Evolutionary conservation across 2,329 filamentous ascomycete genomes (phyloP).

Genomic region (Colletotrichum lindemuthianum): DNA sequence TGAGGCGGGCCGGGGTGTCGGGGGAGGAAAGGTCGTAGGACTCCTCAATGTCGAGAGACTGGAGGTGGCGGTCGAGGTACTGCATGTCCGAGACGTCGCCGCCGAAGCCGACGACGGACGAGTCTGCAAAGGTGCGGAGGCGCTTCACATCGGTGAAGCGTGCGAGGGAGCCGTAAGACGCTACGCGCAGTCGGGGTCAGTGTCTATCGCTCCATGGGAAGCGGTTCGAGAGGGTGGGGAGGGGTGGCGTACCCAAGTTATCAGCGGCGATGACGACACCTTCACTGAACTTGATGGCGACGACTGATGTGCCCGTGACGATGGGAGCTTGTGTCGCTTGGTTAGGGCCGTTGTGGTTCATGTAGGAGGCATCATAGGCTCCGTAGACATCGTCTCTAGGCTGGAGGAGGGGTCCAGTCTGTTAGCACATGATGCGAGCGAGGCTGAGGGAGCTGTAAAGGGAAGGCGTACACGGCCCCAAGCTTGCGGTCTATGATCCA

Average conservation of each 20-base stretch:
- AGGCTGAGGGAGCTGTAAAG: conserved; percentile 35
- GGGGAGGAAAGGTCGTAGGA: conserved; percentile 71
- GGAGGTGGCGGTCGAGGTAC: conserved; percentile 92
- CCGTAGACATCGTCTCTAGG: conserved; percentile 98
- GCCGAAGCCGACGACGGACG: conserved; percentile 89
- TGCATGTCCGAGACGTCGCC: conserved; percentile 99
- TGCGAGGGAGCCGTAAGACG: conserved; percentile 96
- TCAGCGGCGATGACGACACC: conserved; percentile 97
- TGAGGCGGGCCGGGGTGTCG: conserved; percentile 66
- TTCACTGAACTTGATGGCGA: conserved; percentile 95
- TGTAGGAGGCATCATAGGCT: conserved; percentile 87
- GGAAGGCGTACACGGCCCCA: conserved; percentile 72
- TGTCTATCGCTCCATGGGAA: not conserved
- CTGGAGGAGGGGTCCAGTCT: conserved; percentile 56
- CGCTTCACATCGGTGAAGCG: conserved; percentile 98
- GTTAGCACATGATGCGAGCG: conserved; percentile 33
- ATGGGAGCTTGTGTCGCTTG: conserved; percentile 92
- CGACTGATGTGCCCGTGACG: conserved; percentile 95
- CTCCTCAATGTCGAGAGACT: conserved; percentile 86
- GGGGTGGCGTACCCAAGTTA: conserved; percentile 78
- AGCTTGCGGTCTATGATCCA: conserved; percentile 79
- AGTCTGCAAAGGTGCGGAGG: conserved; percentile 86
- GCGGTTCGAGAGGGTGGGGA: not conserved
- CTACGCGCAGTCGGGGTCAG: conserved; percentile 56
- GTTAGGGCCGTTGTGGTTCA: conserved; percentile 76